A percentile compares a stretch with the other conserved stretches of the same genome.
phyloP scores from a whole-genome alignment of 345 rosid species.

The Dipteronia dyeriana region DNA sequence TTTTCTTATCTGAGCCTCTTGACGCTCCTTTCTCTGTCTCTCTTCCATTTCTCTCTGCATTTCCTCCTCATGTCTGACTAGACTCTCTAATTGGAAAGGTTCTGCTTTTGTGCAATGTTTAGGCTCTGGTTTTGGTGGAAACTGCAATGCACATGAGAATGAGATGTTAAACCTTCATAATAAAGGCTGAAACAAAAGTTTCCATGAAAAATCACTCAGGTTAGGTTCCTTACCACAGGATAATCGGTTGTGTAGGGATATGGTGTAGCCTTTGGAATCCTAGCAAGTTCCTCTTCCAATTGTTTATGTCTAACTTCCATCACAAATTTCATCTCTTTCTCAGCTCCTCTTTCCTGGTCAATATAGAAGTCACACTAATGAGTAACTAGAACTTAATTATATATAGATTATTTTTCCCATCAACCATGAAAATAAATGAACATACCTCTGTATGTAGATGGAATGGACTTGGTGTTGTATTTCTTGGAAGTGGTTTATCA shows the following conservation, averaged over 20 bases:
- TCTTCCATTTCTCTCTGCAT: slow-evolving; percentile 81
- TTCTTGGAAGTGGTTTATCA: slow-evolving; percentile 65
- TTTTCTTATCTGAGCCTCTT: slow-evolving; percentile 68
- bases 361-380: not conserved
- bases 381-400: not conserved
- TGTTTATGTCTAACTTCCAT: slow-evolving; percentile 59
- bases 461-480: slow-evolving; percentile 85
- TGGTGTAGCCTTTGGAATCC: slow-evolving; percentile 82
- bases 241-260: slow-evolving; percentile 96
- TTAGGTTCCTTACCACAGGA: slow-evolving; percentile 68
- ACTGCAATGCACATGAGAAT: slow-evolving; percentile 44
- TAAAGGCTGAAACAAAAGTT: not conserved
- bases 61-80: slow-evolving; percentile 89
- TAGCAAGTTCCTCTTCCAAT: slow-evolving; percentile 70
- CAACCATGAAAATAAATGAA: not conserved
- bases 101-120: slow-evolving; percentile 79
- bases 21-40: slow-evolving; percentile 63
- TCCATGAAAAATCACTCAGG: not conserved
- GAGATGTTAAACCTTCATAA: not conserved
- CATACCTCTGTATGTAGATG: slow-evolving; percentile 85
- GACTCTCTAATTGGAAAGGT: slow-evolving; percentile 87
- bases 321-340: slow-evolving; percentile 70
- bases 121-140: slow-evolving; percentile 90
- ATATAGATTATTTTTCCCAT: not conserved
- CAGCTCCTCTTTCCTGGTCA: slow-evolving; percentile 87